phyloP scores from a whole-genome alignment of 2,329 filamentous ascomycete species.

The Chrysoporthe austroafricana region DNA sequence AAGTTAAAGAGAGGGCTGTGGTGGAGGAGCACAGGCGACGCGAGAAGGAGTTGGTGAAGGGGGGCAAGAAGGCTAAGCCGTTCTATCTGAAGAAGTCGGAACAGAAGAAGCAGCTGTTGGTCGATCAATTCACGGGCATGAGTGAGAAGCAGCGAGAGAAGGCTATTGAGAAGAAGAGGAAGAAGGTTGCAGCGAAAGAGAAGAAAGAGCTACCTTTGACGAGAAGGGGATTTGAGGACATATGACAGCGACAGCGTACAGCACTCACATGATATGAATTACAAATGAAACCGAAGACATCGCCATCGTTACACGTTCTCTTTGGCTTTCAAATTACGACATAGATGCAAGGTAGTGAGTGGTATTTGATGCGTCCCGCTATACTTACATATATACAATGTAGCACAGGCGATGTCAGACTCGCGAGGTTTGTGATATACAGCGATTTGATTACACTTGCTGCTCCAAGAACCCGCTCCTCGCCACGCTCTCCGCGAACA shows the following conservation, averaged over 20 bases:
- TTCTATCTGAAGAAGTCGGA: slow-evolving; percentile 94
- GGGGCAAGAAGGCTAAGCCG: slow-evolving; percentile 87
- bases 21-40: slow-evolving; percentile 75
- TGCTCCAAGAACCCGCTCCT: slow-evolving; percentile 37
- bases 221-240: slow-evolving; percentile 45
- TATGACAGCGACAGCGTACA: slow-evolving; percentile 1
- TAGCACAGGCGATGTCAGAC: background rate
- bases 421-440: background rate
- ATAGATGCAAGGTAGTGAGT: background rate
- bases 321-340: background rate
- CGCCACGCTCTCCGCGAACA: slow-evolving; percentile 69
- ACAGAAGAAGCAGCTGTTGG: slow-evolving; percentile 82
- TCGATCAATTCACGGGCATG: slow-evolving; percentile 81
- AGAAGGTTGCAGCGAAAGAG: slow-evolving; percentile 88
- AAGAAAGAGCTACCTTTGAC: slow-evolving; percentile 72
- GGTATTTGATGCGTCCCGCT: background rate
- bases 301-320: background rate
- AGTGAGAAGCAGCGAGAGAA: slow-evolving; percentile 83
- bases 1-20: slow-evolving; percentile 71
- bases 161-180: slow-evolving; percentile 82
- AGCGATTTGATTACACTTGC: background rate
- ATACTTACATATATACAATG: background rate
- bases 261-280: background rate
- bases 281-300: background rate
- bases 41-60: slow-evolving; percentile 82